Base-by-base conservation (phyloP, 1,139 yeast species). In the Blastobotrys buckinghamii region DNA sequence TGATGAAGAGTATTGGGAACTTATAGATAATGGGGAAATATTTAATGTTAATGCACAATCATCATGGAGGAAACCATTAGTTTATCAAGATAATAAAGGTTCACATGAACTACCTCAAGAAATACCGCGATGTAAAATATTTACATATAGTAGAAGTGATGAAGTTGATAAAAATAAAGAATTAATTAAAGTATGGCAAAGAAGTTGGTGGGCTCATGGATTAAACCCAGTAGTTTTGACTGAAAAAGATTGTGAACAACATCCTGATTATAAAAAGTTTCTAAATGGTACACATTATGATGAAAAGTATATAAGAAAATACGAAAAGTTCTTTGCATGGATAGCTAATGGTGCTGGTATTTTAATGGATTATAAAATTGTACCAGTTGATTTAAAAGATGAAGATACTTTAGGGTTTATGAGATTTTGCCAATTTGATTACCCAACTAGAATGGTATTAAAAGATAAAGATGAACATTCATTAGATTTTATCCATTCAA, bases 121-220 rank as follows among this genome's bases (percentile, higher is more conserved):
- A 8, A 45, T 48, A 15, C 42, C 50, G 13, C 44, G 63, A 27
- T 53, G 58, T 39, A 55, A 49, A 9, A 55, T 60, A 7, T 55
- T 55, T 52, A 59, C 65, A 1, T 63, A 53, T 50, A 48, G 47
- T 6, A 50, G 44, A 0, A 42, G 44, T 29, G 33, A 35, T 35
- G 45, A 47, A 2, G 65, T 60, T 45, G 44, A 33, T 9, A 44
- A 47, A 2, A 65, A 62, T 45, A 45, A 37, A 10, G 53, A 48
- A 5, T 50, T 63, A 9, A 33, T 64, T 5, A 52, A 56, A 13
- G 59, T 59, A 6, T 65, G 69, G 69, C 57, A 59, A 41, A 54
- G 58, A 26, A 65, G 67, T 10, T 58, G 61, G 59, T 65, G 62
- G 61, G 59, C 67, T 4, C 55, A 56, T 7, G 69, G 69, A 4